Evolutionary conservation across 805 yeast genomes (phyloP).

Genomic region (Lipomyces orientalis): DNA sequence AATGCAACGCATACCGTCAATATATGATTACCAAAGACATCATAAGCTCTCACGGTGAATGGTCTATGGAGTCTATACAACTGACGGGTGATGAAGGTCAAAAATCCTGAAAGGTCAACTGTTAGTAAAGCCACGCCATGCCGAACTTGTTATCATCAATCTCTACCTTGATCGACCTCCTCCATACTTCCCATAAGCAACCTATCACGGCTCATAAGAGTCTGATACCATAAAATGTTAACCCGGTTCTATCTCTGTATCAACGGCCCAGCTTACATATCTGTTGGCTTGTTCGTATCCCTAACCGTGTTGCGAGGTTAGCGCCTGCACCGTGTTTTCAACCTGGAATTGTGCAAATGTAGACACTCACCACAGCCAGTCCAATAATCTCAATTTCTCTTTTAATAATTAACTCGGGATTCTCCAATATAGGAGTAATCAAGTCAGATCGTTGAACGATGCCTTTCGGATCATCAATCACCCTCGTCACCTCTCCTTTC

Average conservation of each 20-base stretch:
- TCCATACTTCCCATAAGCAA: slow-evolving; percentile 76
- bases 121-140: neutral
- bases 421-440: slow-evolving; percentile 64
- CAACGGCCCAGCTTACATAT: slow-evolving; percentile 50
- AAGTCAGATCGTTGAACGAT: slow-evolving; percentile 52
- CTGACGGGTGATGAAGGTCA: slow-evolving; percentile 78
- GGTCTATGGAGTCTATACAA: slow-evolving; percentile 87
- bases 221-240: slow-evolving; percentile 19
- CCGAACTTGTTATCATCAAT: neutral
- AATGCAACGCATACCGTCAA: slow-evolving; percentile 40
- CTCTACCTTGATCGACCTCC: slow-evolving; percentile 75
- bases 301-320: neutral
- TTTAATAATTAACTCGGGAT: slow-evolving; percentile 87
- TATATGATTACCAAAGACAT: slow-evolving; percentile 45
- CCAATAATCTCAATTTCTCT: slow-evolving; percentile 89
- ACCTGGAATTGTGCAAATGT: neutral
- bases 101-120: slow-evolving; percentile 41
- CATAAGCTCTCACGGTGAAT: slow-evolving; percentile 48
- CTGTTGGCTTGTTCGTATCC: slow-evolving; percentile 92
- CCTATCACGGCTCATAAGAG: slow-evolving; percentile 74
- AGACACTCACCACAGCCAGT: slow-evolving; percentile 56
- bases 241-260: neutral
- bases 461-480: slow-evolving; percentile 22
- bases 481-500: slow-evolving; percentile 17
- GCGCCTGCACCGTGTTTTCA: neutral